Evolutionary conservation across 2,329 filamentous ascomycete genomes (phyloP), one percentile per base, ranked within the genome.

Genomic region (Aureobasidium vineae): DNA sequence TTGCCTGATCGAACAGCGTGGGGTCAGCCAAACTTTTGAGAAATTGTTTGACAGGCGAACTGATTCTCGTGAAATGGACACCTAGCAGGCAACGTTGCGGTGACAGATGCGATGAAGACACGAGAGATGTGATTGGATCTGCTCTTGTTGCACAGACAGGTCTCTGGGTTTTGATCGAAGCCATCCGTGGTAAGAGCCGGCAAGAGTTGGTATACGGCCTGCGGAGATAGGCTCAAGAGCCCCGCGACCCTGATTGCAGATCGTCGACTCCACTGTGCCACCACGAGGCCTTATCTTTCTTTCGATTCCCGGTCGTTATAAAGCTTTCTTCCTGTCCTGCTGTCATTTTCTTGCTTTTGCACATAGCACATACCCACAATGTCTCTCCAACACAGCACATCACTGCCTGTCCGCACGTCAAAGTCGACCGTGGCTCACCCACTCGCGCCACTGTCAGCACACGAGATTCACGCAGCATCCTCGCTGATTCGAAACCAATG

Each of bases 371-470:
- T 28, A 4, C 16, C 16, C 50, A 66, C 38, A 38, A 66, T 66
- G 65, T 66, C 65, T 53, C 47, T 66, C 8, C 56, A 66, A 63
- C 26, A 45, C 8, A 61, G 28, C 41, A 56, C 57, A 53, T 64
- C 60, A n/a, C 59, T 75, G 50, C 72, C 73, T 3, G 59, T 72
- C 16, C 68, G 71, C 36, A 57, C 70, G 7, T 65, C 70, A 19
- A 73, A 72, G 68, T 71, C 71, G 45, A 59, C 59, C 40, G 45
- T 57, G 31, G 49, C 71, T n/a, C 86, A 89, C 70, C 86, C 87
- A 13, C 80, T 89, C 63, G 84, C 85, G 6, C 86, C 86, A 40
- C 78, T 89, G 49, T 83, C 80, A 33, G 80, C 79, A n/a, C 72
- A 76, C 26, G 87, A 89, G 74, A 87, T 89, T 69, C 77, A 77